These are phyloP conservation scores for Penicillium sp. DNA, from an alignment of 2,329 filamentous ascomycete genomes.

Conservation along the genomic window DNA sequence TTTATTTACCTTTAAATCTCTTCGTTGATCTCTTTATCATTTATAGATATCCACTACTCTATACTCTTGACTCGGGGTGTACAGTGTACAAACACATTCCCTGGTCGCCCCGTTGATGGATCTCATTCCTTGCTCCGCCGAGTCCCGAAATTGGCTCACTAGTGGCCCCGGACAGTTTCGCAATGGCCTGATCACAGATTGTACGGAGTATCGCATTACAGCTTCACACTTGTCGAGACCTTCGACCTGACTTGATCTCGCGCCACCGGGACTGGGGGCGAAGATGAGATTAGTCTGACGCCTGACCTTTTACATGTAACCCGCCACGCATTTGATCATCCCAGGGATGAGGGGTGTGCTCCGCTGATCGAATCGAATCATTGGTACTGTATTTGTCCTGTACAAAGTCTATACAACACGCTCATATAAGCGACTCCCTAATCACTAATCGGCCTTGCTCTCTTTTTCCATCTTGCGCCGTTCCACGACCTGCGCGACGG, in stretches of 20 bases:
- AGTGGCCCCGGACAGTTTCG: background rate
- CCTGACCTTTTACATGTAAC: background rate
- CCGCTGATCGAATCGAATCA: background rate
- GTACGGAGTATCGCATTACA: background rate
- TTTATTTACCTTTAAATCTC: too few relatives aligned
- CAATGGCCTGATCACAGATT: background rate
- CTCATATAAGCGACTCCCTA: background rate
- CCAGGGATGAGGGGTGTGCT: background rate
- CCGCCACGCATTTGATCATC: background rate
- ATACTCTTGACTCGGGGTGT: background rate
- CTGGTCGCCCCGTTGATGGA: slow-evolving; percentile 15
- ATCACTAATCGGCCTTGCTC: slow-evolving; percentile 16
- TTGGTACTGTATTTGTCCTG: background rate
- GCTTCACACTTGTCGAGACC: background rate
- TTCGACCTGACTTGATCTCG: background rate
- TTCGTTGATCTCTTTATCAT: background rate
- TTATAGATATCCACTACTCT: background rate
- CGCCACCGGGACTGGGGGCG: slow-evolving; percentile 1
- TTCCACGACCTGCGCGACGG: slow-evolving; percentile 64
- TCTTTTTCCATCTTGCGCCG: slow-evolving; percentile 47
- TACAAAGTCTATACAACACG: background rate
- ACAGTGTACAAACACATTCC: background rate
- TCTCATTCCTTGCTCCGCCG: slow-evolving; percentile 21
- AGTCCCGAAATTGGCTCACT: slow-evolving; percentile 20
- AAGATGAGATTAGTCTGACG: background rate